phyloP scores from a whole-genome alignment of 176 grass and related monocot species.

The Oryza meridionalis region DNA sequence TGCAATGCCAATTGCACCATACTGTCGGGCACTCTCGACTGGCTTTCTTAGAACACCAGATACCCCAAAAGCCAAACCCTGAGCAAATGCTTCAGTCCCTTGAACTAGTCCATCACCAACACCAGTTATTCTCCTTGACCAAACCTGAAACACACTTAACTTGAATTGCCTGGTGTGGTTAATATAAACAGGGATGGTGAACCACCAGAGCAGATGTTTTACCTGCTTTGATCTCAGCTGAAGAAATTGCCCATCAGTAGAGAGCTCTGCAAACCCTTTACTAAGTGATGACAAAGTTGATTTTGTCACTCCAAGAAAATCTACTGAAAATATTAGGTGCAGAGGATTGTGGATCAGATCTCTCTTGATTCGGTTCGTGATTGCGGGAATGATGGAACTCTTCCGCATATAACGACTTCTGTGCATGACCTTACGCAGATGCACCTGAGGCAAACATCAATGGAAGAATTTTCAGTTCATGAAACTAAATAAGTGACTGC shows the following conservation, averaged over 20 bases:
- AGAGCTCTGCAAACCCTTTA: slow-evolving; percentile 99
- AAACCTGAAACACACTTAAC: slow-evolving; percentile 55
- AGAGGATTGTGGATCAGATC: slow-evolving; percentile 97
- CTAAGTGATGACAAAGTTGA: slow-evolving; percentile 93
- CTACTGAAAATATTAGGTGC: slow-evolving; percentile 92
- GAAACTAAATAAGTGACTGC: not conserved
- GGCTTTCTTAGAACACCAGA: slow-evolving; percentile 97
- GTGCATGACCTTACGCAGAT: slow-evolving; percentile 88
- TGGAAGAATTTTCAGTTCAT: slow-evolving; percentile 18
- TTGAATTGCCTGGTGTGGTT: slow-evolving; percentile 15
- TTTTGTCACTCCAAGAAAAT: slow-evolving; percentile 96
- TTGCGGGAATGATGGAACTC: slow-evolving; percentile 79
- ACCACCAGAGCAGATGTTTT: slow-evolving; percentile 24
- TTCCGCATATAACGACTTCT: slow-evolving; percentile 83
- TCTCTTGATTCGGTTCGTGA: slow-evolving; percentile 82
- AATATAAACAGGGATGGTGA: slow-evolving; percentile 45
- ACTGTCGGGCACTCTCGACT: slow-evolving; percentile 85
- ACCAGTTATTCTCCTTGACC: slow-evolving; percentile 86
- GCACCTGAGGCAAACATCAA: slow-evolving; percentile 66
- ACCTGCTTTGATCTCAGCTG: slow-evolving; percentile 95
- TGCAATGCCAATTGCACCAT: slow-evolving; percentile 88
- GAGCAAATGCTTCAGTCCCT: slow-evolving; percentile 94
- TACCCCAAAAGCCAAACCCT: slow-evolving; percentile 95
- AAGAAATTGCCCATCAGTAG: slow-evolving; percentile 94
- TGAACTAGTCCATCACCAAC: slow-evolving; percentile 94